Conservation (phyloP, 2,329 filamentous ascomycete species). For the Cladorrhinum sp. region DNA sequence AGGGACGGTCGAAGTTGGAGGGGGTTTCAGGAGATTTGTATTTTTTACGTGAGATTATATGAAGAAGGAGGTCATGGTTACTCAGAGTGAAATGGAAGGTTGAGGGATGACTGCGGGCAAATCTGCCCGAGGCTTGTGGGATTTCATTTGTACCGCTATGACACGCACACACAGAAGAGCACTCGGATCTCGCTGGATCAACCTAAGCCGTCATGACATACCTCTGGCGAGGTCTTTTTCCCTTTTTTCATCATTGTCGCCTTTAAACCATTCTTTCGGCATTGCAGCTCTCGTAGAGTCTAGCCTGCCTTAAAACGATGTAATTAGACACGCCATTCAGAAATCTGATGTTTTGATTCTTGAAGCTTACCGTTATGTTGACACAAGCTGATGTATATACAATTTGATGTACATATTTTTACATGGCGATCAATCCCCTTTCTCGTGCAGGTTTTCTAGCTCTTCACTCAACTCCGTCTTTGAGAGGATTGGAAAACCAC, state of each 20-base stretch:
- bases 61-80: slow-evolving; percentile 4
- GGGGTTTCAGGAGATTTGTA: slow-evolving; percentile 23
- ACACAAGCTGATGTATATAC: neutral
- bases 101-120: neutral
- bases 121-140: neutral
- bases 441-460: neutral
- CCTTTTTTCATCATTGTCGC: slow-evolving; percentile 1
- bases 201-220: neutral
- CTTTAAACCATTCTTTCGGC: slow-evolving; percentile 12
- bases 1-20: slow-evolving; percentile 23
- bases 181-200: neutral
- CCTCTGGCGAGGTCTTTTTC: slow-evolving; percentile 2
- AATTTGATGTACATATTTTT: neutral
- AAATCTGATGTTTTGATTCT: slow-evolving; percentile 9
- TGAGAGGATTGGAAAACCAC: slow-evolving; percentile 45
- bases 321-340: slow-evolving; percentile 28
- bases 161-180: neutral
- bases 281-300: neutral
- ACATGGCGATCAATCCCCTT: neutral
- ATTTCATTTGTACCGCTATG: slow-evolving; percentile 29
- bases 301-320: slow-evolving; percentile 23
- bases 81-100: slow-evolving; percentile 1
- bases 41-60: slow-evolving; percentile 19
- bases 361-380: neutral
- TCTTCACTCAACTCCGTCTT: slow-evolving; percentile 4